Evolutionary conservation across 257 asterid genomes (phyloP).

Genomic region (Cordia subcordata): DNA sequence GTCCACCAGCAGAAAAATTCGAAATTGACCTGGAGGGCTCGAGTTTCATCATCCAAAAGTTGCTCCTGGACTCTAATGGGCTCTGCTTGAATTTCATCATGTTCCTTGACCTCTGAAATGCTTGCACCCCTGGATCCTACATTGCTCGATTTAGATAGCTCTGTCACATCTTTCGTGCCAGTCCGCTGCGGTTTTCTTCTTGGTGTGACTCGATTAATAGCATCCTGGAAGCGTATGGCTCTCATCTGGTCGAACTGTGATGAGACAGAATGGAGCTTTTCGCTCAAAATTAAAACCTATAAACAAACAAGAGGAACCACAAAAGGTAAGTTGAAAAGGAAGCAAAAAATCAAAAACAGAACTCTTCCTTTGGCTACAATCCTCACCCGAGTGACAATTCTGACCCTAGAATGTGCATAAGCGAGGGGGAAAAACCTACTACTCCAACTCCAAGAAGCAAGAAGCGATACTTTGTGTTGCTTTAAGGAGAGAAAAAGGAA

Average conservation of each 20-base stretch:
- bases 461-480: no score
- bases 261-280: constrained; percentile 82
- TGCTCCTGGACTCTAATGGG: constrained; percentile 66
- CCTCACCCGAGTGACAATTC: no score
- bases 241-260: constrained; percentile 86
- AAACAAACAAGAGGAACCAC: constrained; percentile 5
- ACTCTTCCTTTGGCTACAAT: background rate
- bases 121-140: constrained; percentile 24
- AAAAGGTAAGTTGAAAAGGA: background rate
- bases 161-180: constrained; percentile 25
- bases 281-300: constrained; percentile 87
- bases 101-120: constrained; percentile 38
- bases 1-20: constrained; percentile 2
- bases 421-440: no score
- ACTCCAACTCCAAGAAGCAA: no score
- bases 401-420: no score
- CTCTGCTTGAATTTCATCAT: constrained; percentile 42
- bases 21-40: constrained; percentile 67
- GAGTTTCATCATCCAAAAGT: constrained; percentile 78
- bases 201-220: constrained; percentile 74
- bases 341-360: background rate
- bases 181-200: constrained; percentile 56
- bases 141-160: constrained; percentile 30
- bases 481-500: no score
- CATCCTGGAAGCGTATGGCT: constrained; percentile 94